Conservation (phyloP, 2,329 filamentous ascomycete genomes). For the Penicillium sp. region DNA sequence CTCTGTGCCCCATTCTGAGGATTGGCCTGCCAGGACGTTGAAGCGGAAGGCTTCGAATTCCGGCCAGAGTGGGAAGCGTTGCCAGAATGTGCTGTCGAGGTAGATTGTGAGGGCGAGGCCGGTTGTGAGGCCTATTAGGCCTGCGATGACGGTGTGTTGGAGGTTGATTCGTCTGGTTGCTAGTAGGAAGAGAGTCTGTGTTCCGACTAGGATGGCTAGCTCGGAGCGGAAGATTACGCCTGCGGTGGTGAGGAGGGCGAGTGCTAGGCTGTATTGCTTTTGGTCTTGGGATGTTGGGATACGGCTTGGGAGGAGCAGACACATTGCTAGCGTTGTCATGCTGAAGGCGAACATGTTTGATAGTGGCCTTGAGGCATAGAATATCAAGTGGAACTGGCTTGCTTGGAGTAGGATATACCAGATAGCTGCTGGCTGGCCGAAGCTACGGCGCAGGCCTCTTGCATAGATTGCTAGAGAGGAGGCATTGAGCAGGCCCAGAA, state of each 20-base stretch:
- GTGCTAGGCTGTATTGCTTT: slow-evolving; percentile 52
- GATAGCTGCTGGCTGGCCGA: slow-evolving; percentile 58
- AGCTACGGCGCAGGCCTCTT: slow-evolving; percentile 54
- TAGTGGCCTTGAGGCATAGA: slow-evolving; percentile 81
- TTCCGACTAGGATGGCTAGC: slow-evolving; percentile 67
- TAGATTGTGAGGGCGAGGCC: slow-evolving; percentile 64
- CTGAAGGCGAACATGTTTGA: slow-evolving; percentile 96
- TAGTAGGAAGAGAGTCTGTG: slow-evolving; percentile 59
- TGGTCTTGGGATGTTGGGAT: slow-evolving; percentile 19
- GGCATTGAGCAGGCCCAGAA: slow-evolving; percentile 71
- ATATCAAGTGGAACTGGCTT: slow-evolving; percentile 84
- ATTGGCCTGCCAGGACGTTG: slow-evolving; percentile 76
- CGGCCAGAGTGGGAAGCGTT: slow-evolving; percentile 68
- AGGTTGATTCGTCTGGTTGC: slow-evolving; percentile 47
- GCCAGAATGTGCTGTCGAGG: slow-evolving; percentile 92
- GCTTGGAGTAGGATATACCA: slow-evolving; percentile 75
- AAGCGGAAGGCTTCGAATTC: slow-evolving; percentile 83
- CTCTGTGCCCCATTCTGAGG: slow-evolving; percentile 77
- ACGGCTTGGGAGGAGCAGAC: slow-evolving; percentile 43
- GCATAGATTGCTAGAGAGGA: slow-evolving; percentile 59
- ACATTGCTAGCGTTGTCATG: slow-evolving; percentile 44
- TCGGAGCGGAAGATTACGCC: slow-evolving; percentile 84
- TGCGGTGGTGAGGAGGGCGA: slow-evolving; percentile 69
- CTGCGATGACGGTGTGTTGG: slow-evolving; percentile 53
- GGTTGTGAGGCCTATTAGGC: slow-evolving; percentile 58